Evolutionary conservation across 257 asterid species (phyloP), one percentile per base, ranked within the genome.

Genomic region (Lycium barbarum): DNA sequence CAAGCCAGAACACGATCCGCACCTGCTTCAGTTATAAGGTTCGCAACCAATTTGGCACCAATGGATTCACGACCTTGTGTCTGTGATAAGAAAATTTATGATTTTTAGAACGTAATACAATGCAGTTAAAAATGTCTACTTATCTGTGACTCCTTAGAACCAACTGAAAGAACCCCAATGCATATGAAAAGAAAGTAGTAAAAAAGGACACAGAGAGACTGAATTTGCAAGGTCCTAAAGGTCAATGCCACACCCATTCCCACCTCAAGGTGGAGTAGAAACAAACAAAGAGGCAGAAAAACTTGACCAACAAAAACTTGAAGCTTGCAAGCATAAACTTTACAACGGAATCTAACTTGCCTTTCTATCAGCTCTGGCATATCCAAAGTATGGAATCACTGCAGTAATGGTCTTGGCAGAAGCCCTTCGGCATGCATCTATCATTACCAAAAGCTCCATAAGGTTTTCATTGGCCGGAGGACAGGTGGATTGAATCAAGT

Each of bases 361-460:
- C 98, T 95, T 95, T 81, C 98, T 90, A 88, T 95, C 98, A 81
- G 98, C 97, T 88, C 98, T 91, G 68, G 98, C 97, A 93, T 95
- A 95, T 87, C 98, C 98, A 83, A 95, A 95, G 89, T 95, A 95
- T 17, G 98, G 98, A 84, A 93, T 92, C 84, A 95, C 98, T 6
- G 98, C 97, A 54, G 98, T 95, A 72, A 95, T 90, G 80, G 88
- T 95, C 89, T 93, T 95, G 14, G 98, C 98, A 26, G 98, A 95
- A 83, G 98, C 98, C 90, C 98, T 92, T 72, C 98, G 92, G 87
- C 98, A 95, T 86, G 98, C 98, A 91, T 95, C 98, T 71, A 93
- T 91, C 98, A 95, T 93, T 84, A 95, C 84, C 90, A 91, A 87
- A 89, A 95, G 98, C 91, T 95, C 98, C 98, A 95, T 95, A 71